Conservation (phyloP, 2,329 filamentous ascomycete species). For the Cytospora piceae region DNA sequence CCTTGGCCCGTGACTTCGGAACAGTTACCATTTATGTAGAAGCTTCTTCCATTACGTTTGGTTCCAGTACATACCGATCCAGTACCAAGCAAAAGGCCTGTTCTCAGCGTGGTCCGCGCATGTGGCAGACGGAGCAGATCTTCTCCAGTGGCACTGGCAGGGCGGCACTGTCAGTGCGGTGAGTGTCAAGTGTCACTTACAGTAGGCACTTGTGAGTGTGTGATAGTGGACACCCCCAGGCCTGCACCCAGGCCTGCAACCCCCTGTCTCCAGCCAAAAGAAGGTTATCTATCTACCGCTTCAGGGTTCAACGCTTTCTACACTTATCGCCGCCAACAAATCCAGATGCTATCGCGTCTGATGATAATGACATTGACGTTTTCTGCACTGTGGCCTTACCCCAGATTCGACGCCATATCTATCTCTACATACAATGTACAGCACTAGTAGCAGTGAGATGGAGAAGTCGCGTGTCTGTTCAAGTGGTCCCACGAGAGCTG, state of each 20-base stretch:
- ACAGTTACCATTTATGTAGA: background rate
- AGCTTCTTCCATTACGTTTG: constrained; percentile 21
- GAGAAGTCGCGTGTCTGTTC: background rate
- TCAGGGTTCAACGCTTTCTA: background rate
- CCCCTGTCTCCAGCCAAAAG: background rate
- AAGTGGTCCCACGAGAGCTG: background rate
- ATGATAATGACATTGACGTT: background rate
- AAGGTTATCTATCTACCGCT: background rate
- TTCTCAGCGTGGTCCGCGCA: constrained; percentile 7
- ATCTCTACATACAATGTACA: background rate
- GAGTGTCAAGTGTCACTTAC: too few species aligned
- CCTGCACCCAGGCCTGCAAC: too few species aligned
- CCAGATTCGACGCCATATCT: background rate
- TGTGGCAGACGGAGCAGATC: background rate
- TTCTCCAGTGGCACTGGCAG: background rate
- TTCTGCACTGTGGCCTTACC: constrained; percentile 1
- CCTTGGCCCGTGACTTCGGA: background rate
- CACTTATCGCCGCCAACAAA: background rate
- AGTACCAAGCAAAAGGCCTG: background rate
- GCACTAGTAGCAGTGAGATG: background rate
- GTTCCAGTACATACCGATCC: constrained; percentile 8
- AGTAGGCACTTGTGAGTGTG: too few species aligned
- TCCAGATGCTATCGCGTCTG: background rate
- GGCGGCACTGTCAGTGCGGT: background rate
- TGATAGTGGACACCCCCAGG: background rate